These are phyloP conservation scores for Mycena sanguinolenta DNA, from an alignment of 768 basidiomycete genomes.

Conservation along the genomic window DNA sequence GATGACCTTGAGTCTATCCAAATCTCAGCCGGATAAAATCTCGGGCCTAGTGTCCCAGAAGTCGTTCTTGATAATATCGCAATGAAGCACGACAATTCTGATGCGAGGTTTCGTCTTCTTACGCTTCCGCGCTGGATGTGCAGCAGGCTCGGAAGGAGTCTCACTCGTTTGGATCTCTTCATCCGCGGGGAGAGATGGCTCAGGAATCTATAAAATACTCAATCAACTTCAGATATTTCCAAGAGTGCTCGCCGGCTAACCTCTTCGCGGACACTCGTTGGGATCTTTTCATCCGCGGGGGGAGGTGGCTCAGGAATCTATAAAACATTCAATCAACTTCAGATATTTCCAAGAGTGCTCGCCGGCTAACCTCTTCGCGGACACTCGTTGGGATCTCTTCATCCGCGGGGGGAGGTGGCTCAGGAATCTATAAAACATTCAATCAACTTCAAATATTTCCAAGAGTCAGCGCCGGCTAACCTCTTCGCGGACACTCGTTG, in stretches of 20 bases:
- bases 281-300: not conserved
- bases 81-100: constrained; percentile 74
- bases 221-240: too few relatives aligned
- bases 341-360: constrained; percentile 4
- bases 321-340: too few relatives aligned
- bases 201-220: too few relatives aligned
- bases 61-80: constrained; percentile 84
- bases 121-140: constrained; percentile 27
- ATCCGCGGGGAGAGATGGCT: too few relatives aligned
- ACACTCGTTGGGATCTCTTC: too few relatives aligned
- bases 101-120: constrained; percentile 53
- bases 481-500: not conserved
- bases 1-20: too few relatives aligned
- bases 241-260: too few relatives aligned
- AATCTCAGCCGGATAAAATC: constrained; percentile 57
- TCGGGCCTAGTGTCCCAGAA: constrained; percentile 81
- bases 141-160: not conserved
- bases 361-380: constrained; percentile 65
- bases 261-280: not conserved
- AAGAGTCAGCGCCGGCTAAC: too few relatives aligned
- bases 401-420: too few relatives aligned
- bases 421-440: too few relatives aligned
- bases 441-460: too few relatives aligned
- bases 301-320: not conserved
- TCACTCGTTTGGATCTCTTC: too few relatives aligned